Percentiles rank a stretch among this genome's conserved stretches.
Conservation (phyloP, 345 rosid species). For the Eucalyptus cloeziana region DNA sequence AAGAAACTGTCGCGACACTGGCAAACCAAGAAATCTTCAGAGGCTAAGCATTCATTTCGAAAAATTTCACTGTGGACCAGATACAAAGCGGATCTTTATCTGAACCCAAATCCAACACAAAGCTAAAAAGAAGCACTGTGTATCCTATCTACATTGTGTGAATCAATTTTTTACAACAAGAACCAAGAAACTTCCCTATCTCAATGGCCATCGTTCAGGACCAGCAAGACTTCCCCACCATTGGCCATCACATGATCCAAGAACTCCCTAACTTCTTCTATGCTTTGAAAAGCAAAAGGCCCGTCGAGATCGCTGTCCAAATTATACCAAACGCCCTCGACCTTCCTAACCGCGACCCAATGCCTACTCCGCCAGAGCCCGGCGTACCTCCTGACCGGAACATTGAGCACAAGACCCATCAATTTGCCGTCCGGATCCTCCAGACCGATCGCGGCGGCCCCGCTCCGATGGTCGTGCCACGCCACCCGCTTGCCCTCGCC, state of each 20-base stretch:
- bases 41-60: background rate
- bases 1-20: background rate
- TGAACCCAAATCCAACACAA: background rate
- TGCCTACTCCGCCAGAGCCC: constrained; percentile 88
- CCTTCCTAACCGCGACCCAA: constrained; percentile 72
- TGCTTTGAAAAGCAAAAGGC: constrained; percentile 27
- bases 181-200: background rate
- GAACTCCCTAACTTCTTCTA: constrained; percentile 33
- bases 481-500: constrained; percentile 45
- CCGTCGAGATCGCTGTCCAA: constrained; percentile 69
- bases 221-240: constrained; percentile 69
- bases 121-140: background rate
- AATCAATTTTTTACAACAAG: background rate
- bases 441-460: constrained; percentile 50
- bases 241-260: constrained; percentile 40
- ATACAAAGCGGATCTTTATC: background rate
- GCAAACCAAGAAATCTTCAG: background rate
- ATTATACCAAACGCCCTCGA: constrained; percentile 77
- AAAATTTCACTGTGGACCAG: background rate
- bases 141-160: background rate
- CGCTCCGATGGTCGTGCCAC: constrained; percentile 72
- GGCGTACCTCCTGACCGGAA: constrained; percentile 50
- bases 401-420: constrained; percentile 73
- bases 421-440: constrained; percentile 16
- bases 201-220: constrained; percentile 29